Evolutionary conservation across 768 basidiomycete genomes (phyloP).

Genomic region (Psilocybe cyanescens): DNA sequence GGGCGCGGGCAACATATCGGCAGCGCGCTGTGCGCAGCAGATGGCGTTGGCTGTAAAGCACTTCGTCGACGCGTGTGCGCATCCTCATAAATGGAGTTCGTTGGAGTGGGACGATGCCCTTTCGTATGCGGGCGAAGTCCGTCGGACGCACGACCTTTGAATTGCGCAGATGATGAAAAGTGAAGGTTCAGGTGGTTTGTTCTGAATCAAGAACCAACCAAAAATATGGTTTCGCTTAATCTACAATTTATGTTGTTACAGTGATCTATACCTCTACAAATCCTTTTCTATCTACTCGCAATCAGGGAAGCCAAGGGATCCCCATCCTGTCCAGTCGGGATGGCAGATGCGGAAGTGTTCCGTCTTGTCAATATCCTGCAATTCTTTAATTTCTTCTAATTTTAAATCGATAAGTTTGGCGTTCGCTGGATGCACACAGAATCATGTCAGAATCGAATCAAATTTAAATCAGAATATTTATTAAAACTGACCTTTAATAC

Average conservation of each 20-base stretch:
- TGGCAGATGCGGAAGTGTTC: constrained; percentile 67
- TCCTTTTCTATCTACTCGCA: constrained; percentile 30
- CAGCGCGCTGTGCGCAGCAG: constrained; percentile 20
- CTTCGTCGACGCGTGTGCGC: constrained; percentile 17
- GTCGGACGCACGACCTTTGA: neutral
- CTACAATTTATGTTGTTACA: neutral
- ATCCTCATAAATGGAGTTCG: constrained; percentile 19
- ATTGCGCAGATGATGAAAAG: no score
- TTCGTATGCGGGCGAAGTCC: constrained; percentile 6
- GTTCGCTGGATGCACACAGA: constrained; percentile 46
- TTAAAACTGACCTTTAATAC: constrained; percentile 54
- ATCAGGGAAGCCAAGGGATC: constrained; percentile 64
- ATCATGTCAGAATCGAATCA: neutral
- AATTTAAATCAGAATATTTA: neutral
- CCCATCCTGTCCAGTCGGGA: constrained; percentile 68
- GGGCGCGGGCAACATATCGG: constrained; percentile 16
- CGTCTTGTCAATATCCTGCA: constrained; percentile 63
- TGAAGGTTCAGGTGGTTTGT: no score
- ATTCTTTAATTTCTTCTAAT: constrained; percentile 60
- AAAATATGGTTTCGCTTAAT: neutral
- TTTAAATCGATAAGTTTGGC: constrained; percentile 62
- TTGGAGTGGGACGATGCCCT: constrained; percentile 17
- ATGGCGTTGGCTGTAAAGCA: constrained; percentile 22
- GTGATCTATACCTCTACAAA: neutral
- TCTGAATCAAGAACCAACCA: neutral